Evolutionary conservation across 805 yeast species (phyloP), one percentile per base, ranked within the genome.

Genomic region (Starmera dryadoides): DNA sequence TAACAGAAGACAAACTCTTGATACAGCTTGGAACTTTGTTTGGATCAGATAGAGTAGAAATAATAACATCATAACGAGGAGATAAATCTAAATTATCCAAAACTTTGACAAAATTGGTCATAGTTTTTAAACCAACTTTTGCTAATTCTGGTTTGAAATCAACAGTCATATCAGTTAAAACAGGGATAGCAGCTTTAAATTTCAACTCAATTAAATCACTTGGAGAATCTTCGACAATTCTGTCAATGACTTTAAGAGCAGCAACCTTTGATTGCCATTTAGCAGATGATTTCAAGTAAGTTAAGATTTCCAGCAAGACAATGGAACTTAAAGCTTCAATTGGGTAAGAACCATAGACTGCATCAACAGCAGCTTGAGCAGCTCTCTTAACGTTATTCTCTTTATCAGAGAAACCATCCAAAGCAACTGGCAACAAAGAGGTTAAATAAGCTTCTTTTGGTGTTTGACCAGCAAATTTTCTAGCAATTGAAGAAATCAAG

Each of bases 121-220:
- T 69, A 14, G 86, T 73, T 51, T 75, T 73, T 50, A 79, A 66
- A 49, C 97, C 98, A 42, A 78, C 86, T 51, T 83, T 80, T 21
- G 96, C 88, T 41, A 93, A 73, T 64, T 91, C 98, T 2, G 97
- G 96, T 69, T 91, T 91, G 75, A 93, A 87, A 60, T 91, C 98
- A 41, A 95, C 91, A 47, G 96, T 77, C 66, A 81, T 75, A 63
- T 86, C 95, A 26, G 95, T 86, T 53, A 91, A 71, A 9, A 84
- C 73, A 30, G 98, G 98, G 26, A 91, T 77, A 4, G 86, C 75
- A 40, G 73, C 75, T 44, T 80, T 79, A 62, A 91, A 91, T 50
- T 81, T 79, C 56, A 81, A 60, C 63, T 91, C 96, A 49, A 91
- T 68, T 52, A 86, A 71, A 64, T 93, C 98, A 30, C 82, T 77